Percentiles rank a stretch among this genome's conserved stretches.
These are phyloP conservation scores for Thraustochytrium sp. DNA, from an alignment of 352 stramenopile species.

Conservation along the genomic window DNA sequence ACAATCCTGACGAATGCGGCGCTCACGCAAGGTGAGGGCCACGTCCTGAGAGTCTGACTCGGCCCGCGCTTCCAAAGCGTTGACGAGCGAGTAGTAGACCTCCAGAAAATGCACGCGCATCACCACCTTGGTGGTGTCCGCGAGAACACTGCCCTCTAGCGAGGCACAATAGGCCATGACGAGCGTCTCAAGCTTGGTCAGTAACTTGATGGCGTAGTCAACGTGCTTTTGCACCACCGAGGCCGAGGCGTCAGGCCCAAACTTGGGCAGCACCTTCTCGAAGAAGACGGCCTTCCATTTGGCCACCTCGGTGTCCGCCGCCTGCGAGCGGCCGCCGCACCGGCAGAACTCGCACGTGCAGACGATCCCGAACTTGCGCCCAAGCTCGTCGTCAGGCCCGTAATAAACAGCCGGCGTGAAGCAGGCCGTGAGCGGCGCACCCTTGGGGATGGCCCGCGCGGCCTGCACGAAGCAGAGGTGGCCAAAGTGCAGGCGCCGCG, in stretches of 20 bases:
- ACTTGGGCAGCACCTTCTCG: slow-evolving; percentile 27
- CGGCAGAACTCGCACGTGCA: slow-evolving; percentile 25
- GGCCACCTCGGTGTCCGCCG: not conserved
- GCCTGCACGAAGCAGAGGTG: slow-evolving; percentile 37
- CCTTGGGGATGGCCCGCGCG: not conserved
- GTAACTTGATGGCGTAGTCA: slow-evolving; percentile 13
- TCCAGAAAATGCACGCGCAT: slow-evolving; percentile 12
- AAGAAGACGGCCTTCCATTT: slow-evolving; percentile 28
- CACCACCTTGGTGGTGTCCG: not conserved
- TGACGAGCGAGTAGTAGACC: slow-evolving; percentile 9
- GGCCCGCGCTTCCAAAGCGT: not conserved
- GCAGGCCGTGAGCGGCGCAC: not conserved
- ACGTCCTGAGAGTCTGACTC: not conserved
- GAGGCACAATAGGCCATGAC: not conserved
- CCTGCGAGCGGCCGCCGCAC: not conserved
- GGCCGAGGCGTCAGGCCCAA: not conserved
- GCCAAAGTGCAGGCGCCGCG: not conserved
- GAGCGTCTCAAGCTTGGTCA: slow-evolving; percentile 9
- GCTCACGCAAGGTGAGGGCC: not conserved
- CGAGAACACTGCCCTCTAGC: not conserved
- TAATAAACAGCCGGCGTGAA: not conserved
- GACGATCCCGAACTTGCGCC: not conserved
- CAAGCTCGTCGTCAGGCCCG: not conserved
- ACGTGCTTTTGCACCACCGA: not conserved
- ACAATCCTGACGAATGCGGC: not conserved